These are phyloP conservation scores for Colletotrichum sp. DNA, from an alignment of 2,329 filamentous ascomycete species.

Conservation along the genomic window DNA sequence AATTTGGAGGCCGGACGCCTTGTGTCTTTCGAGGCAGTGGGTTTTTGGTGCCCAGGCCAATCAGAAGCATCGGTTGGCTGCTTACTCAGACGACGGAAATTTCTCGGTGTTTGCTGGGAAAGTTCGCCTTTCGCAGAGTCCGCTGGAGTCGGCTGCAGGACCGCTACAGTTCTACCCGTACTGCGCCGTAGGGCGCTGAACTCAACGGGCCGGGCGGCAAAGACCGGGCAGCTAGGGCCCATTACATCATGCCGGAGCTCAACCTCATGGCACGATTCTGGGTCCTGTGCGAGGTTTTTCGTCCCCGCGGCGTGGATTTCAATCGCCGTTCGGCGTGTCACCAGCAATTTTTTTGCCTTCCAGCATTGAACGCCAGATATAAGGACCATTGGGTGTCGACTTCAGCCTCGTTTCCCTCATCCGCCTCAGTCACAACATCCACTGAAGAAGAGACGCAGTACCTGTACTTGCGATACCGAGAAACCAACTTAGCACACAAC, in stretches of 20 bases:
- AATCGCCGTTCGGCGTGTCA: conserved; percentile 14
- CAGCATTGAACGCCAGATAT: not conserved
- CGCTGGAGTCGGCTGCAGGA: not conserved
- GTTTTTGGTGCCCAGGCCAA: not conserved
- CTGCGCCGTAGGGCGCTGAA: not conserved
- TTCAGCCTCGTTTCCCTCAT: not conserved
- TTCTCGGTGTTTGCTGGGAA: conserved; percentile 30
- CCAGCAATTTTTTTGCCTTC: not conserved
- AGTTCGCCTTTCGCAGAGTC: conserved; percentile 18
- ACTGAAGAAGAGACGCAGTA: not conserved
- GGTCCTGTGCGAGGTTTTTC: conserved; percentile 10
- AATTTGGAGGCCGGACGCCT: not conserved
- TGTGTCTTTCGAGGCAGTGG: not conserved
- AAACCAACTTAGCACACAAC: not conserved
- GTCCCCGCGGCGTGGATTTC: conserved; percentile 4
- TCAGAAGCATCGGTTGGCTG: not conserved
- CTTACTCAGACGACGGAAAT: conserved; percentile 28
- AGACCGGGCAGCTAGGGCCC: conserved; percentile 10
- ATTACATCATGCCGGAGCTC: conserved; percentile 22
- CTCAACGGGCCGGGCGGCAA: not conserved
- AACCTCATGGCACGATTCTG: conserved; percentile 20
- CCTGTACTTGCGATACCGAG: not conserved
- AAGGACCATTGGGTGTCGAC: not conserved
- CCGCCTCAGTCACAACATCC: not conserved
- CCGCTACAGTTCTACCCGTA: not conserved